Evolutionary conservation across 495 filamentous ascomycete species (phyloP).

Genomic region (Hypoxylon lenormandii): DNA sequence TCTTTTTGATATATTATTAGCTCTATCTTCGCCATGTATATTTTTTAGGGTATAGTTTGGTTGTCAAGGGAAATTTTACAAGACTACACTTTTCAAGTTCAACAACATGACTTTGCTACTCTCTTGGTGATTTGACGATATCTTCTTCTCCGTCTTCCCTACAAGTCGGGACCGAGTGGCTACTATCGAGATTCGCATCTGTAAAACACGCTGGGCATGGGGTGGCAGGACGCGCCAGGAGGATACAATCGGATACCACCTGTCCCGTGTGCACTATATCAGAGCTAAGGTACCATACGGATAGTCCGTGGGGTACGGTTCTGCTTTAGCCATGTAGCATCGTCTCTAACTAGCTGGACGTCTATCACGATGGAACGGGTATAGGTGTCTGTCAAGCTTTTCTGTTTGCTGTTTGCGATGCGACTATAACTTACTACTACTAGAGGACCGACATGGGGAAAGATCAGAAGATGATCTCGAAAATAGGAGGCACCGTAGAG

Average conservation of each 20-base stretch:
- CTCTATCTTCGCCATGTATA: conserved; percentile 40
- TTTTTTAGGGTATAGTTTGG: conserved; percentile 14
- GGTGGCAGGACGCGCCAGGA: conserved; percentile 20
- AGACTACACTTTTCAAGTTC: conserved; percentile 11
- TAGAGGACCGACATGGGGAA: conserved; percentile 10
- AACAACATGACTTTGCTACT: conserved; percentile 8
- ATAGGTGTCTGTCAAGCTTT: conserved; percentile 4
- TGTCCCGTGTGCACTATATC: conserved; percentile 9
- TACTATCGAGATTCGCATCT: conserved; percentile 23
- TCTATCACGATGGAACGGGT: conserved; percentile 31
- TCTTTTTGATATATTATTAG: conserved; percentile 28
- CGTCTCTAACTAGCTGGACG: conserved; percentile 18
- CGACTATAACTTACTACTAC: conserved; percentile 14
- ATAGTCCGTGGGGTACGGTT: conserved; percentile 32
- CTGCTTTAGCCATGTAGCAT: conserved; percentile 20
- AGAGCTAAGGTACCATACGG: conserved; percentile 22
- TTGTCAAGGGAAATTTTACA: conserved; percentile 27
- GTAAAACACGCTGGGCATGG: conserved; percentile 37
- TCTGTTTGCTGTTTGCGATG: conserved; percentile 22
- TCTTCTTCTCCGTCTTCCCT: not conserved
- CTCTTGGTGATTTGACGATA: conserved; percentile 6
- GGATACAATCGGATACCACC: conserved; percentile 17
- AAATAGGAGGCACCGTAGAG: not conserved
- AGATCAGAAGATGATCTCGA: conserved; percentile 27
- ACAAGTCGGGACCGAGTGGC: conserved; percentile 43